Conservation (phyloP, 2,329 filamentous ascomycete genomes). For the Helotiales sp. region DNA sequence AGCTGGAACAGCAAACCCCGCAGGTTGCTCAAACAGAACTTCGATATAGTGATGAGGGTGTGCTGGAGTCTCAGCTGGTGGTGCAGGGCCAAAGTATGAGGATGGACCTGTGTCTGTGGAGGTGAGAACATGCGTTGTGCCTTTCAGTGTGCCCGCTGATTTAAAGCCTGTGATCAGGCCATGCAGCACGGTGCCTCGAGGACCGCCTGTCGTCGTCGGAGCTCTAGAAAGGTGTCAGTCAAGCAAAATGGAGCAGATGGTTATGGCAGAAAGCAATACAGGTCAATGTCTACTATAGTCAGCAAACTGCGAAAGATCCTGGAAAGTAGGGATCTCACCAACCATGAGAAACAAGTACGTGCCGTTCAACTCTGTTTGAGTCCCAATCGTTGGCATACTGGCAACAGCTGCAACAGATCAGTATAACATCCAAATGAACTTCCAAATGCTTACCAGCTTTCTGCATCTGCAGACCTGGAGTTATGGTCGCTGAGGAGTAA, state of each 20-base stretch:
- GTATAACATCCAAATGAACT: background rate
- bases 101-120: slow-evolving; percentile 13
- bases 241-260: background rate
- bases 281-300: slow-evolving; percentile 16
- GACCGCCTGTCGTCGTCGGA: background rate
- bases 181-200: slow-evolving; percentile 12
- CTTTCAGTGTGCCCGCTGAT: slow-evolving; percentile 5
- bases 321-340: slow-evolving; percentile 2
- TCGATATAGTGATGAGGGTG: slow-evolving; percentile 19
- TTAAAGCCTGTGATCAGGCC: slow-evolving; percentile 16
- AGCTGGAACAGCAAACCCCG: slow-evolving; percentile 10
- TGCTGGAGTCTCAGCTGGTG: slow-evolving; percentile 16
- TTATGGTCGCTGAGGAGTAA: slow-evolving; percentile 10
- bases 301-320: background rate
- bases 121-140: slow-evolving; percentile 7
- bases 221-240: background rate
- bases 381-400: slow-evolving; percentile 18
- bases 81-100: slow-evolving; percentile 12
- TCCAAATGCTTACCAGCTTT: slow-evolving; percentile 9
- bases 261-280: slow-evolving; percentile 8
- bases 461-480: slow-evolving; percentile 11
- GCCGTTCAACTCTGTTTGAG: slow-evolving; percentile 5
- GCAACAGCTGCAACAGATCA: background rate
- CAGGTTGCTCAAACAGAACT: slow-evolving; percentile 14
- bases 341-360: slow-evolving; percentile 20